Conservation (phyloP, 2,329 filamentous ascomycete genomes). For the Aspergillus sp. region DNA sequence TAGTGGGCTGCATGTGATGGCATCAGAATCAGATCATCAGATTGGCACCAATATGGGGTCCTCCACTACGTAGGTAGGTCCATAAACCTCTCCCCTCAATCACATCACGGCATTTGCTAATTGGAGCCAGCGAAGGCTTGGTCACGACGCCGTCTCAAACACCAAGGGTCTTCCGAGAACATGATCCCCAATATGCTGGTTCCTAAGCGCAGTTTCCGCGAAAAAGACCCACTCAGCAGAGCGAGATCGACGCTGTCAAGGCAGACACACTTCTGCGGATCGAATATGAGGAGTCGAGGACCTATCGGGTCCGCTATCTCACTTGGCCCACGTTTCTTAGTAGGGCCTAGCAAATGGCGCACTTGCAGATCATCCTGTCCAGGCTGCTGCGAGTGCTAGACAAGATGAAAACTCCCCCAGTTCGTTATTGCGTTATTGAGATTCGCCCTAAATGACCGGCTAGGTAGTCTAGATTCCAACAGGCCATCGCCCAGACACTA, state of each 20-base stretch:
- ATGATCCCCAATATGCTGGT: constrained; percentile 45
- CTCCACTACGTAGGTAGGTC: constrained; percentile 24
- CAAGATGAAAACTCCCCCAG: background rate
- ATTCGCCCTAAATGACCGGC: background rate
- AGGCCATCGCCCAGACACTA: background rate
- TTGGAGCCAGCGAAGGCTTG: constrained; percentile 9
- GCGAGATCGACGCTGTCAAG: constrained; percentile 38
- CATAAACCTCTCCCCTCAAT: background rate
- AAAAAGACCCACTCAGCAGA: constrained; percentile 39
- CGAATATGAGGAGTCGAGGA: background rate
- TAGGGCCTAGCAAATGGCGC: background rate
- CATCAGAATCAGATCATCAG: constrained; percentile 24
- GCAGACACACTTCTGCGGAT: constrained; percentile 26
- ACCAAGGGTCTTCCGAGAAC: background rate
- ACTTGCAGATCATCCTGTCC: background rate
- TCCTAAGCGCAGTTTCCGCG: constrained; percentile 29
- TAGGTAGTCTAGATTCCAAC: constrained; percentile 1
- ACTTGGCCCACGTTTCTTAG: background rate
- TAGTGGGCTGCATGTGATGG: constrained; percentile 46
- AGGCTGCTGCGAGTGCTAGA: background rate
- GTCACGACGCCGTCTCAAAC: constrained; percentile 1
- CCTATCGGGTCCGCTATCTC: background rate
- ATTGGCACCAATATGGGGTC: background rate
- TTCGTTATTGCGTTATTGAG: background rate
- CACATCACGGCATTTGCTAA: background rate